These are phyloP conservation scores for Arachis stenosperma DNA, from an alignment of 306 rosid species.

Conservation along the genomic window DNA sequence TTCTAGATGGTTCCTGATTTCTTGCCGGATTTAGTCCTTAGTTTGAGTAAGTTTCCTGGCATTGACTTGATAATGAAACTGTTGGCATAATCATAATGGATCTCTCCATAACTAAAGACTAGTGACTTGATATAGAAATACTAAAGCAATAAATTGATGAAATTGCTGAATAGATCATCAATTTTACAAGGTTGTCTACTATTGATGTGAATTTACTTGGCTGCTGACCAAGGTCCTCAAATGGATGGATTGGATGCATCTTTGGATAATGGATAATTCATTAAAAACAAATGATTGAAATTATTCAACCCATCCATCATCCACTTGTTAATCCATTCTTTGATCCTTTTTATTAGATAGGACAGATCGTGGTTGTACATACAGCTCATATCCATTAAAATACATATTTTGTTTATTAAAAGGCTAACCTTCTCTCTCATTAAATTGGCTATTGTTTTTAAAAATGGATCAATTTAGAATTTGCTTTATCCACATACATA, in stretches of 20 bases:
- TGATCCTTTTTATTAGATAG: background rate
- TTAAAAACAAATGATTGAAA: background rate
- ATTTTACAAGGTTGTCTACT: background rate
- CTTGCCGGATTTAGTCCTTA: background rate
- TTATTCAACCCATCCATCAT: background rate
- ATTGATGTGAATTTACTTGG: background rate
- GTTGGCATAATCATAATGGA: constrained; percentile 21
- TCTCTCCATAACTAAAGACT: constrained; percentile 26
- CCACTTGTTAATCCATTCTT: background rate
- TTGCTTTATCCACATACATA: background rate
- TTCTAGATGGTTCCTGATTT: background rate
- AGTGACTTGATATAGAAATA: background rate
- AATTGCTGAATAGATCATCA: background rate
- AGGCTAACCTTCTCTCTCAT: background rate
- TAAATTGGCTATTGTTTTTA: background rate
- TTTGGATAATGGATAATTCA: background rate
- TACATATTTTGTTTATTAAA: background rate
- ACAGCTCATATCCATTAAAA: background rate
- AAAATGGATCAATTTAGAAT: background rate
- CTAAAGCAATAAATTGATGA: background rate
- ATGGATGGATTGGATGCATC: background rate
- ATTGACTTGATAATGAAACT: background rate
- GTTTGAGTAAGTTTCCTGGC: background rate
- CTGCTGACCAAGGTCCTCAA: constrained; percentile 12
- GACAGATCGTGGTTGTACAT: background rate